Conservation (phyloP, 129 eudicot genomes). For the Tagetes erecta region DNA sequence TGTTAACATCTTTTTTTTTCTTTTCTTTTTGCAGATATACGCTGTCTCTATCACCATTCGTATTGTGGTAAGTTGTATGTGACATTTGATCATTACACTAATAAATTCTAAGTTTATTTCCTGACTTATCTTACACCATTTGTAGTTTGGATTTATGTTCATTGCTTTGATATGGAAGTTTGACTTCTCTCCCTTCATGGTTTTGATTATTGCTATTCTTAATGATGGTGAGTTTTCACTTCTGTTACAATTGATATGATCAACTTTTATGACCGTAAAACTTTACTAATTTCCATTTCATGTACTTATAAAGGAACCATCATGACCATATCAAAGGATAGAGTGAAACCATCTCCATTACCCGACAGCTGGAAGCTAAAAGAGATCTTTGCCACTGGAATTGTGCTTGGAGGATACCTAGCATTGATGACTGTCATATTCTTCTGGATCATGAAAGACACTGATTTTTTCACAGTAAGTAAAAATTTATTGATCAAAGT, state of each 20-base stretch:
- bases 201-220: slow-evolving; percentile 92
- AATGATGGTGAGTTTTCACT: slow-evolving; percentile 68
- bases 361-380: slow-evolving; percentile 98
- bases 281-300: slow-evolving; percentile 14
- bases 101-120: not conserved
- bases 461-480: slow-evolving; percentile 79
- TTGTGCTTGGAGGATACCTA: slow-evolving; percentile 89
- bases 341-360: slow-evolving; percentile 96
- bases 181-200: slow-evolving; percentile 98
- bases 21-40: slow-evolving; percentile 61
- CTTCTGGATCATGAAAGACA: slow-evolving; percentile 88
- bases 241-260: not conserved
- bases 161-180: slow-evolving; percentile 93
- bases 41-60: slow-evolving; percentile 98
- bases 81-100: slow-evolving; percentile 3
- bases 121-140: slow-evolving; percentile 3
- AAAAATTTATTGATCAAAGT: not conserved
- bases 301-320: slow-evolving; percentile 60
- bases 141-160: slow-evolving; percentile 93
- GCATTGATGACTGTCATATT: slow-evolving; percentile 94
- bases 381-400: slow-evolving; percentile 93
- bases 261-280: not conserved
- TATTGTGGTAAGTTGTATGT: slow-evolving; percentile 81
- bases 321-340: slow-evolving; percentile 97
- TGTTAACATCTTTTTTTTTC: slow-evolving; percentile 14